phyloP scores from a whole-genome alignment of 1,284 basidiomycete species.

The Clitocybe nebularis region DNA sequence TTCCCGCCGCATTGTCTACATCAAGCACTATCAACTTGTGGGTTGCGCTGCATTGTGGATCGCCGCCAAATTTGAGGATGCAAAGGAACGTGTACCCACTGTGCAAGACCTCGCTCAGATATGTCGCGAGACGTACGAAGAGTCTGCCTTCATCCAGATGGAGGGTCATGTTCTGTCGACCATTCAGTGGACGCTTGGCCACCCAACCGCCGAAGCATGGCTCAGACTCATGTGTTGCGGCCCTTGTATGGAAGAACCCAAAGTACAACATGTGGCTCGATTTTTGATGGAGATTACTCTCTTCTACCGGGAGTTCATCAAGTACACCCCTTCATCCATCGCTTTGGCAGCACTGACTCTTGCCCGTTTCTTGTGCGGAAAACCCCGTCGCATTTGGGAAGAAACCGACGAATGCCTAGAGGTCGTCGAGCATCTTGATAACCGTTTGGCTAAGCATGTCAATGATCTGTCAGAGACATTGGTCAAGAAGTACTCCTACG shows the following conservation, averaged over 20 bases:
- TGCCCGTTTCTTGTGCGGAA: conserved; percentile 83
- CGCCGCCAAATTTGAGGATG: conserved; percentile 98
- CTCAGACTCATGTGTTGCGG: conserved; percentile 78
- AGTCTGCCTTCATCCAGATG: conserved; percentile 96
- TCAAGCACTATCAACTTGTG: conserved; percentile 99
- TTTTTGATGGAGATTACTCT: conserved; percentile 99
- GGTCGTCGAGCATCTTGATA: conserved; percentile 84
- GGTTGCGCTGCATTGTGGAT: conserved; percentile 99
- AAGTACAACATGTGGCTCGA: conserved; percentile 91
- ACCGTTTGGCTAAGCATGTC: conserved; percentile 78
- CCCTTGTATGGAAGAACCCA: conserved; percentile 74
- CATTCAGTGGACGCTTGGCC: conserved; percentile 95
- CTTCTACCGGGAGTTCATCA: conserved; percentile 94
- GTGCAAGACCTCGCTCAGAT: conserved; percentile 92
- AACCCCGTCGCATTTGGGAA: conserved; percentile 72
- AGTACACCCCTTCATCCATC: conserved; percentile 81
- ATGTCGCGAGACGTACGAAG: conserved; percentile 94
- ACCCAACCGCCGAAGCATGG: conserved; percentile 98
- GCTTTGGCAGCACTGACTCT: conserved; percentile 87
- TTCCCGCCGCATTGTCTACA: conserved; percentile 96
- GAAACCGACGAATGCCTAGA: conserved; percentile 75
- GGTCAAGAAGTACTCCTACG: conserved; percentile 96
- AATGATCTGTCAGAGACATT: conserved; percentile 90
- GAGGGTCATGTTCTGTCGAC: conserved; percentile 95
- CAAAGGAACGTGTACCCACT: conserved; percentile 96